Percentiles rank a stretch among this genome's conserved stretches.
Evolutionary conservation across 2,329 filamentous ascomycete genomes (phyloP).

Genomic region (Colletotrichum zoysiae): DNA sequence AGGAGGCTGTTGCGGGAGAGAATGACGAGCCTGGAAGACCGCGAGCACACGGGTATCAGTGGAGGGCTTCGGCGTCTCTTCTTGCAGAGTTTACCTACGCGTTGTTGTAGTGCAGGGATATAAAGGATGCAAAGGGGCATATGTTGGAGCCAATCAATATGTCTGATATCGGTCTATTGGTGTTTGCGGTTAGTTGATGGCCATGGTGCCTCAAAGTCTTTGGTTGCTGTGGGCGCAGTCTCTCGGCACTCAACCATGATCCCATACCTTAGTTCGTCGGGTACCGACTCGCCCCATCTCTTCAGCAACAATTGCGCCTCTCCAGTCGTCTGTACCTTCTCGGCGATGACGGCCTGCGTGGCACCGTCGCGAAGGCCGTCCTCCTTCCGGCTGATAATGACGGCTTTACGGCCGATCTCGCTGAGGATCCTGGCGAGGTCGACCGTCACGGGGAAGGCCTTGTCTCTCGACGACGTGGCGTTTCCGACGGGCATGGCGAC

Average conservation of each 20-base stretch:
- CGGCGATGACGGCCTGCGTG: conserved; percentile 24
- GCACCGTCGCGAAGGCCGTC: conserved; percentile 12
- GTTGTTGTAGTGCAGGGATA: conserved; percentile 34
- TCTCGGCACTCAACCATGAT: background rate
- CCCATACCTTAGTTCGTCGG: conserved; percentile 33
- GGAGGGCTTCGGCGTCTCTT: background rate
- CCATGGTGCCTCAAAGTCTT: too few species aligned
- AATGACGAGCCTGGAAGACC: conserved; percentile 1
- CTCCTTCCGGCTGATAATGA: conserved; percentile 29
- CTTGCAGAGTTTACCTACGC: conserved; percentile 3
- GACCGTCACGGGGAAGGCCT: conserved; percentile 15
- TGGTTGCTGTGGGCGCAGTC: background rate
- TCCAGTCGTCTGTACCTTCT: conserved; percentile 33
- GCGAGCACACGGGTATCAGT: too few species aligned
- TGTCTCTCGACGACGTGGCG: conserved; percentile 11
- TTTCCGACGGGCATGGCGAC: conserved; percentile 7
- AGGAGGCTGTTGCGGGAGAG: conserved; percentile 35
- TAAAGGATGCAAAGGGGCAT: conserved; percentile 32
- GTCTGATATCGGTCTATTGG: conserved; percentile 23
- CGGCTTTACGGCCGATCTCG: conserved; percentile 31
- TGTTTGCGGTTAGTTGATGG: background rate
- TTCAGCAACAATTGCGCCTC: conserved; percentile 33
- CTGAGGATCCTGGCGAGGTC: conserved; percentile 28
- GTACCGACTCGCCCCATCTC: conserved; percentile 35
- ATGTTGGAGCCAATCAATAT: conserved; percentile 30